phyloP scores from a whole-genome alignment of 2,329 filamentous ascomycete species.

The Aspergillus pseudoglaucus region DNA sequence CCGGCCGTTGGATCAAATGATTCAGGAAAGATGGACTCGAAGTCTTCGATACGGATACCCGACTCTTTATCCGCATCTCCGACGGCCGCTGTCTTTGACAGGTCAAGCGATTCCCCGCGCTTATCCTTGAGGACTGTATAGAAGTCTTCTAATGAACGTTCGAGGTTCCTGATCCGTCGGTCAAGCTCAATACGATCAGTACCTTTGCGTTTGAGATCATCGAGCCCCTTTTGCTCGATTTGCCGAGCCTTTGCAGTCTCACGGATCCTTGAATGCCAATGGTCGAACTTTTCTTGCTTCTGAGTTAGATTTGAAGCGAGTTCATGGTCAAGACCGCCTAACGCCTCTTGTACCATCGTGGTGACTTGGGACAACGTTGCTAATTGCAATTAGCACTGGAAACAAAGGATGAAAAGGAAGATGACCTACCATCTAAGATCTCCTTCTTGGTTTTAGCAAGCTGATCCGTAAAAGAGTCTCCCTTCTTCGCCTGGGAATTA shows the following conservation, averaged over 20 bases:
- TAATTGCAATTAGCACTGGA: conserved; percentile 30
- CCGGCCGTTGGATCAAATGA: conserved; percentile 36
- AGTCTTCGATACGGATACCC: conserved; percentile 29
- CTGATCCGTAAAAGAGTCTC: conserved; percentile 37
- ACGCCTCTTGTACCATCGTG: conserved; percentile 71
- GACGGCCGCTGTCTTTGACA: conserved; percentile 40
- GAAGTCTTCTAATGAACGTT: conserved; percentile 65
- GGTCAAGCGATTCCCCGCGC: conserved; percentile 39
- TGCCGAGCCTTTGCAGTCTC: conserved; percentile 72
- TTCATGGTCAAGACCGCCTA: conserved; percentile 69
- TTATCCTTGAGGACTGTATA: conserved; percentile 48
- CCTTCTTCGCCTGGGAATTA: conserved; percentile 41
- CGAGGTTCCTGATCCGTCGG: conserved; percentile 71
- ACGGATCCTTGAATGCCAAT: conserved; percentile 72
- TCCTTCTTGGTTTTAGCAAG: conserved; percentile 41
- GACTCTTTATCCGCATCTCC: conserved; percentile 44
- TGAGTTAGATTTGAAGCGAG: conserved; percentile 74
- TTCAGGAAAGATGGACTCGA: conserved; percentile 32
- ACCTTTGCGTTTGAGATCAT: conserved; percentile 61
- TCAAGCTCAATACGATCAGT: conserved; percentile 59
- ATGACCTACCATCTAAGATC: conserved; percentile 36
- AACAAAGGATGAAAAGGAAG: neutral
- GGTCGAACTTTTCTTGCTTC: conserved; percentile 78
- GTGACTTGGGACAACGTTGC: conserved; percentile 33
- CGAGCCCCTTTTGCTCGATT: conserved; percentile 67